Evolutionary conservation across 768 basidiomycete genomes (phyloP), one percentile per base, ranked within the genome.

Genomic region (Clathrus columnatus): DNA sequence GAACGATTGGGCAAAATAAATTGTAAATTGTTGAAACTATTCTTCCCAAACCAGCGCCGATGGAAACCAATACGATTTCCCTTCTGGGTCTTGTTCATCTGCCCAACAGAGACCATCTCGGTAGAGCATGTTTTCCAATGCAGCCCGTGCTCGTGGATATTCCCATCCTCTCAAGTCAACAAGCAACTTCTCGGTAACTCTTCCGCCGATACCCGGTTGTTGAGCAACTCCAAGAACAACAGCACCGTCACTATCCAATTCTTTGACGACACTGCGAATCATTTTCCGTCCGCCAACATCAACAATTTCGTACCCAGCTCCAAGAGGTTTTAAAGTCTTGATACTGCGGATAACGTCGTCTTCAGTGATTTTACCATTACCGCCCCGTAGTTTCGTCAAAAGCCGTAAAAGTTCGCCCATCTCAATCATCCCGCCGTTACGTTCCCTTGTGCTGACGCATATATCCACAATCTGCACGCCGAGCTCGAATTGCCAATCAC

Each of bases 401-500:
- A 91, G 75, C 51, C 86, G 72, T 23, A 96, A 72, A 44, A 98
- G 75, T 67, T 98, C 93, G 5, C 76, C 75, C 75, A 98, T 80
- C 63, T 89, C 87, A 48, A 99, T 91, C 51, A 99, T 70, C 0
- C 96, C 96, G 0, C 96, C 96, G 63, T 97, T 97, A 45, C 84
- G 74, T 61, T 89, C 87, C 55, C 91, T 75, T 16, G 89, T 93
- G 72, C 81, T 87, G 45, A 93, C 85, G 62, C 91, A 93, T 43
- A 93, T 79, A 65, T 92, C 91, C 50, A 96, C 91, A 58, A 95
- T 87, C 72, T 95, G 95, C 36, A 97, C 91, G 8, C 92, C 91
- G 5, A 98, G 80, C 64, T 96, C 94, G 66, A 91, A 88, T 63
- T 93, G 87, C 91, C 93, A 98, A 66, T 98, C 96, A 16, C 91